Conservation (phyloP, 1,284 basidiomycete genomes). For the Apiotrichum sp. region DNA sequence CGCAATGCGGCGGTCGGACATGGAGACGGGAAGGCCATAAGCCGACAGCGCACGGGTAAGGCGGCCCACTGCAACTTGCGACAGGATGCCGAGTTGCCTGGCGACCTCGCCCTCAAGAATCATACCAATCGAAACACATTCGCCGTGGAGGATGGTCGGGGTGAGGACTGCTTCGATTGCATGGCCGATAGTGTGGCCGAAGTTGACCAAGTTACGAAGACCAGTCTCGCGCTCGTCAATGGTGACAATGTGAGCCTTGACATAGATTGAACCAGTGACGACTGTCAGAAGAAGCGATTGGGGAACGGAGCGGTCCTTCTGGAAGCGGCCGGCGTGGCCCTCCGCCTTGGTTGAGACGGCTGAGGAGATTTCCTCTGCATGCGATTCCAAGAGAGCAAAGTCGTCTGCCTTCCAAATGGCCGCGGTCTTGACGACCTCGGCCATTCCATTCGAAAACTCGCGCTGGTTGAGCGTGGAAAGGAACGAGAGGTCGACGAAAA, state of each 20-base stretch:
- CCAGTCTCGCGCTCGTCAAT: slow-evolving; percentile 92
- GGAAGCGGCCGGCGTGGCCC: slow-evolving; percentile 61
- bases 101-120: slow-evolving; percentile 88
- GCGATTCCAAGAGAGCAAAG: slow-evolving; percentile 77
- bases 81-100: slow-evolving; percentile 74
- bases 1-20: slow-evolving; percentile 68
- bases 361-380: slow-evolving; percentile 72
- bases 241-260: slow-evolving; percentile 92
- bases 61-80: slow-evolving; percentile 82
- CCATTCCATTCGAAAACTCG: slow-evolving; percentile 98
- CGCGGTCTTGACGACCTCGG: slow-evolving; percentile 91
- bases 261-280: slow-evolving; percentile 78
- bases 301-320: slow-evolving; percentile 63
- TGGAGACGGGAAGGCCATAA: slow-evolving; percentile 76
- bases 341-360: slow-evolving; percentile 57
- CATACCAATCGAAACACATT: slow-evolving; percentile 89
- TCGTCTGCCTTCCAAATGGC: slow-evolving; percentile 90
- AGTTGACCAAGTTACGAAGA: slow-evolving; percentile 92
- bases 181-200: slow-evolving; percentile 93
- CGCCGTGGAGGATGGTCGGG: slow-evolving; percentile 83
- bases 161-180: slow-evolving; percentile 91
- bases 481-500: slow-evolving; percentile 96
- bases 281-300: slow-evolving; percentile 64
- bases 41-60: slow-evolving; percentile 74
- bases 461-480: slow-evolving; percentile 85